A percentile compares a stretch with the other conserved stretches of the same genome.
phyloP scores from a whole-genome alignment of 2,329 filamentous ascomycete genomes.

The Epichloe brachyelytri region DNA sequence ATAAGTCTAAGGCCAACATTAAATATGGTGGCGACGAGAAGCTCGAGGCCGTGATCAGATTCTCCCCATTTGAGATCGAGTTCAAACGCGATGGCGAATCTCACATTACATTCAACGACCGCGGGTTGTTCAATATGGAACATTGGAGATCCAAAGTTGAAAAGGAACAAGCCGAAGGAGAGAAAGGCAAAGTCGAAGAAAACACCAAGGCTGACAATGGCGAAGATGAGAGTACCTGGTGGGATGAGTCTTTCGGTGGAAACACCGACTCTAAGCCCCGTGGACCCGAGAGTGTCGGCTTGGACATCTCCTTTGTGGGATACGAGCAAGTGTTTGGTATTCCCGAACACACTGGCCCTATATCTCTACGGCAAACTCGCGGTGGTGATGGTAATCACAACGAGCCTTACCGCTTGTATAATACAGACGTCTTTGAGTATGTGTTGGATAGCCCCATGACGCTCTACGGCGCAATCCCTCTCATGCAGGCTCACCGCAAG shows the following conservation, averaged over 20 bases:
- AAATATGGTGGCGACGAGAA: conserved; percentile 64
- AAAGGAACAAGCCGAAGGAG: conserved; percentile 46
- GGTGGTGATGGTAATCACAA: conserved; percentile 74
- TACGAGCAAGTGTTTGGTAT: conserved; percentile 92
- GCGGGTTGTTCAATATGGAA: conserved; percentile 84
- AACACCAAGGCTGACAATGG: conserved; percentile 32
- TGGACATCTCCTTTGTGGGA: conserved; percentile 85
- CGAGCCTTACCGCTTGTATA: conserved; percentile 91
- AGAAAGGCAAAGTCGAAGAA: conserved; percentile 36
- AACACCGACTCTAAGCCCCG: conserved; percentile 93
- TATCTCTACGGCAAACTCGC: conserved; percentile 82
- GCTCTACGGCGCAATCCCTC: conserved; percentile 89
- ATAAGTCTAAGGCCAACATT: conserved; percentile 57
- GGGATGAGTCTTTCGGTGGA: conserved; percentile 92
- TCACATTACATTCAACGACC: conserved; percentile 79
- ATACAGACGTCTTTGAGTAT: conserved; percentile 96
- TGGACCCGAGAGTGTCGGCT: conserved; percentile 79
- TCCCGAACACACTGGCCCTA: conserved; percentile 77
- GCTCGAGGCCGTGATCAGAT: conserved; percentile 73
- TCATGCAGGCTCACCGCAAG: conserved; percentile 95
- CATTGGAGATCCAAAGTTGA: conserved; percentile 90
- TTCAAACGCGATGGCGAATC: conserved; percentile 74
- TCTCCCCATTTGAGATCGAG: conserved; percentile 71
- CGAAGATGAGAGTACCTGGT: conserved; percentile 84
- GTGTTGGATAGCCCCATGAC: conserved; percentile 97